phyloP scores from a whole-genome alignment of 2,329 filamentous ascomycete species.

The Blastomyces emzantsi region DNA sequence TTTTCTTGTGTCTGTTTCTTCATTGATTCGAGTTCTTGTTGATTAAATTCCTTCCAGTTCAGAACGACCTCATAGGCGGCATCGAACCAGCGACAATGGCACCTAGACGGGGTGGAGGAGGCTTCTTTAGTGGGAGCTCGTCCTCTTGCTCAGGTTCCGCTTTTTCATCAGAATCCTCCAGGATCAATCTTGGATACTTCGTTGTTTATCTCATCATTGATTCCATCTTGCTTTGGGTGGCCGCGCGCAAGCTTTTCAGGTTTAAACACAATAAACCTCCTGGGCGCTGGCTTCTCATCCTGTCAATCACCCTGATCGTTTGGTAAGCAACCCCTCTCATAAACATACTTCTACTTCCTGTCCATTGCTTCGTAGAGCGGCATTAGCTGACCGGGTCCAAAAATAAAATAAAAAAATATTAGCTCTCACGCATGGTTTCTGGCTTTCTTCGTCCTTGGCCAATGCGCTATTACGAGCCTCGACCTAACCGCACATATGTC shows the following conservation, averaged over 20 bases:
- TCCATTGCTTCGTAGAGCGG: too few relatives aligned
- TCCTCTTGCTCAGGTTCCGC: neutral
- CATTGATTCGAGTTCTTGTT: neutral
- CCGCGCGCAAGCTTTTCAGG: neutral
- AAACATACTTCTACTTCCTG: neutral
- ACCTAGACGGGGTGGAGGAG: conserved; percentile 2
- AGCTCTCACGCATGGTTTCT: neutral
- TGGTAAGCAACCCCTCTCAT: neutral
- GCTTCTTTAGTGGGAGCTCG: neutral
- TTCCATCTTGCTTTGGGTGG: neutral
- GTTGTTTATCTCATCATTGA: neutral
- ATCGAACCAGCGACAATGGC: neutral
- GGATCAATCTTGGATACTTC: neutral
- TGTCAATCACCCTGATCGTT: neutral
- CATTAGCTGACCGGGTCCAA: neutral
- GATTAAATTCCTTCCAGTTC: neutral
- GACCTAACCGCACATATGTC: neutral
- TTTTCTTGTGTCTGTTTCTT: neutral
- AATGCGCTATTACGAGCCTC: neutral
- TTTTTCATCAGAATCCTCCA: neutral
- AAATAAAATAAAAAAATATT: neutral
- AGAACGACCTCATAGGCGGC: neutral
- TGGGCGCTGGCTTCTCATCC: neutral
- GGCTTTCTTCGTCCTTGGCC: neutral
- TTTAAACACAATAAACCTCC: neutral